Base-by-base conservation (phyloP, 2,329 filamentous ascomycete genomes). In the Amauroascus verrucosus region DNA sequence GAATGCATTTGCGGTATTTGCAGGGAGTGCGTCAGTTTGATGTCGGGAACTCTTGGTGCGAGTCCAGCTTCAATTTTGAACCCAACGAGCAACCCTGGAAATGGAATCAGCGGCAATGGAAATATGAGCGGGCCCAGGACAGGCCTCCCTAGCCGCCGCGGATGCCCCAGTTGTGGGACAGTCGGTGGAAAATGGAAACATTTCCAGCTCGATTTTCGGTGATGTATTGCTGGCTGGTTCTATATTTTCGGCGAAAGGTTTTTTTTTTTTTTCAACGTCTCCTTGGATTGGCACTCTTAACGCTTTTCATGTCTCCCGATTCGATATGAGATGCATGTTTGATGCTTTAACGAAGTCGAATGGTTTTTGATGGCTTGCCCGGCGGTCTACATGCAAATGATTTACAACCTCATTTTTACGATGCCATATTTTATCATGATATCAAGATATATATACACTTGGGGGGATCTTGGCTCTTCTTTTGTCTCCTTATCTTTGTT, bases 1-100 rank as follows among this genome's bases (percentile, higher is more conserved):
- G 90, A 96, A 69, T 97, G 93, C 68, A 95, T 97, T 58, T 95
- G 88, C 66, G 91, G 90, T 14, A 79, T 97, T 48, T 97, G 93
- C 69, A 82, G 84, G 58, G 82, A 88, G 55, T 97, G 91, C 63
- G 88, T 96, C 54, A 64, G 65, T 51, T 65, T 70, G 65, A 72
- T 73, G 59, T 65, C 70, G 0, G 61, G 66, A 14, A 61, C 58
- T 30, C 60, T 60, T 55, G 61, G 62, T 56, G 60, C 62, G 54
- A 60, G 61, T 54, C 55, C 56, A 53, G 59, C 62, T 22, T 65
- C 67, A 1, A 70, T 70, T 52, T 58, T 67, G 16, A 71, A 66
- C 48, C 63, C 65, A 44, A 65, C 63, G 0, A 66, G 63, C 44
- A 67, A 65, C 41, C 64, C 63, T 2, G 50, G 50, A 16, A 62